Evolutionary conservation across 139 green algal genomes (phyloP), one percentile per base, ranked within the genome.

Genomic region (Micractinium conductrix): DNA sequence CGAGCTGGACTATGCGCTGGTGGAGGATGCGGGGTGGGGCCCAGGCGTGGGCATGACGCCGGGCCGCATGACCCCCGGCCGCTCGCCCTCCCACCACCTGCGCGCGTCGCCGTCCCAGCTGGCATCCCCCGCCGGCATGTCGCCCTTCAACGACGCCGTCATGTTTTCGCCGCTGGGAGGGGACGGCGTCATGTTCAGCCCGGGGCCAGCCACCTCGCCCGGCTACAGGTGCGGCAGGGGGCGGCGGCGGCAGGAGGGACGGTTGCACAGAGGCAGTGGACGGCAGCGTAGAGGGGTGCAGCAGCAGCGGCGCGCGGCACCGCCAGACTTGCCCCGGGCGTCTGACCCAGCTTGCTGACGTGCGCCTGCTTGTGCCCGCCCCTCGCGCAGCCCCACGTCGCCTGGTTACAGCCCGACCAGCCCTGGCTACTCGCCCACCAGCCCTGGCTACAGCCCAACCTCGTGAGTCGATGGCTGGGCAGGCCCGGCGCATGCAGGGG

Each of bases 361-460:
- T 3, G 10, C 14, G 16, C 50, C 4, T 85, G 50, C 35, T 19
- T 63, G 33, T 72, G 35, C 16, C 63, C 9, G 14, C 68, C 70
- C 38, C 76, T 81, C 6, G 63, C 65, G 35, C 84, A 91, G 62
- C 67, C 48, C 35, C 86, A 88, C 37, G 90, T 84, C 48, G 30
- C 45, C 35, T 0, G 38, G 65, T 0, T 92, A 91, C 81, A 76
- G 22, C 55, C 85, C 93, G 0, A 94, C 91, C 5, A 89, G 78
- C 12, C 90, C 90, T 10, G 88, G 76, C 4, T 95, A 93, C 78
- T 89, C 65, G 33, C 92, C 95, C 0, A 95, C 93, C 0, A 93
- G 84, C 4, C 93, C 95, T 0, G 87, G 80, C 0, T 97, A 96
- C 84, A 92, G 86, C 69, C 95, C 95, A 4, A 96, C 95, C 1